Evolutionary conservation across 2,329 filamentous ascomycete genomes (phyloP).

Genomic region (Colletotrichum sansevieriae): DNA sequence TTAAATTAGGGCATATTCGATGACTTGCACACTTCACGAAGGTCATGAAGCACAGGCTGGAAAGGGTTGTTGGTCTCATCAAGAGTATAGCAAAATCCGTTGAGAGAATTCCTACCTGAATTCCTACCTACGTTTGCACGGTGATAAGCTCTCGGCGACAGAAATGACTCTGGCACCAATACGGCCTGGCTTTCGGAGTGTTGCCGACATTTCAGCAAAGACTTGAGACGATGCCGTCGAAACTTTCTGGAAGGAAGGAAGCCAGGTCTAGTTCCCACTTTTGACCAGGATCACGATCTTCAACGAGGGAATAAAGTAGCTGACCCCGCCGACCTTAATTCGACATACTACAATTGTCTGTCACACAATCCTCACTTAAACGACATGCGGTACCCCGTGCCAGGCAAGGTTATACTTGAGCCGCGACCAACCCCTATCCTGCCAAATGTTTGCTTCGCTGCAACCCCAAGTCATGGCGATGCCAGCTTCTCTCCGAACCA

Average conservation of each 20-base stretch:
- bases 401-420: slow-evolving; percentile 2
- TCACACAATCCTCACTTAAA: not conserved
- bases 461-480: not conserved
- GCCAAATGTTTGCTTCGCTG: not conserved
- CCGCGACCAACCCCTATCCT: not conserved
- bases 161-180: too few relatives aligned
- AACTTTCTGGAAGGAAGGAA: not conserved
- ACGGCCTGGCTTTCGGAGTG: not conserved
- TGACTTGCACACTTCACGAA: too few relatives aligned
- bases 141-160: too few relatives aligned
- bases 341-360: slow-evolving; percentile 15
- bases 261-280: slow-evolving; percentile 18
- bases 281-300: slow-evolving; percentile 24
- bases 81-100: too few relatives aligned
- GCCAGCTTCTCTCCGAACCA: slow-evolving; percentile 14
- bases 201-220: not conserved
- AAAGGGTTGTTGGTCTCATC: too few relatives aligned
- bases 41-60: not conserved
- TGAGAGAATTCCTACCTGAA: too few relatives aligned
- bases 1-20: not conserved
- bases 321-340: slow-evolving; percentile 23
- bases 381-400: not conserved
- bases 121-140: too few relatives aligned
- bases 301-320: slow-evolving; percentile 6
- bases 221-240: not conserved